Evolutionary conservation across 1,139 yeast genomes (phyloP), one percentile per base, ranked within the genome.

Genomic region (Taphrina wiesneri): DNA sequence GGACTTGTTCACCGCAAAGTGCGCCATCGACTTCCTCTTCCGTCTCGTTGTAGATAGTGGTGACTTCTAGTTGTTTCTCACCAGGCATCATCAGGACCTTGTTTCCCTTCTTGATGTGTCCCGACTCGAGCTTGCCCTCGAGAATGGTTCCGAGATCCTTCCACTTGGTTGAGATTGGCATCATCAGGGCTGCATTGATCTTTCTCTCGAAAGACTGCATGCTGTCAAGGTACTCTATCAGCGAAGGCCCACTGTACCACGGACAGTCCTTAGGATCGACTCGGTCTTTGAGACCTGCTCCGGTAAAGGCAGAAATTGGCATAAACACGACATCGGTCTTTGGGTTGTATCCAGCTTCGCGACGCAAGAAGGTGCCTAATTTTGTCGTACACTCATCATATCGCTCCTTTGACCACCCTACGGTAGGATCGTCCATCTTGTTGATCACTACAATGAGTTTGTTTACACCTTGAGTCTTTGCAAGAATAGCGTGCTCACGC

Each of bases 361-460:
- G 90, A 77, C 65, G 65, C 66, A 93, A 84, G 82, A 86, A 93
- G 64, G 77, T 75, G 36, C 85, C 85, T 72, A 95, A 81, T 78
- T 92, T 93, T 72, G 85, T 79, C 70, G 90, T 91, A 83, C 99
- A 93, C 80, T 93, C 99, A 74, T 89, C 91, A 78, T 90, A 93
- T 79, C 99, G 67, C 77, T 89, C 96, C 79, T 92, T 85, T 53
- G 97, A 88, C 99, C 99, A 93, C 71, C 78, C 80, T 60, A 93
- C 99, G 62, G 99, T 93, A 66, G 97, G 88, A 76, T 93, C 99
- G 79, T 93, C 99, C 99, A 93, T 93, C 85, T 93, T 93, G 82
- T 93, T 93, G 72, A 95, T 93, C 67, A 88, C 98, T 70, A 93
- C 97, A 72, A 93, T 82, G 74, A 93, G 84, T 78, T 87, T 88